Conservation (phyloP, 2,329 filamentous ascomycete species). For the Colletotrichum endophyticum region DNA sequence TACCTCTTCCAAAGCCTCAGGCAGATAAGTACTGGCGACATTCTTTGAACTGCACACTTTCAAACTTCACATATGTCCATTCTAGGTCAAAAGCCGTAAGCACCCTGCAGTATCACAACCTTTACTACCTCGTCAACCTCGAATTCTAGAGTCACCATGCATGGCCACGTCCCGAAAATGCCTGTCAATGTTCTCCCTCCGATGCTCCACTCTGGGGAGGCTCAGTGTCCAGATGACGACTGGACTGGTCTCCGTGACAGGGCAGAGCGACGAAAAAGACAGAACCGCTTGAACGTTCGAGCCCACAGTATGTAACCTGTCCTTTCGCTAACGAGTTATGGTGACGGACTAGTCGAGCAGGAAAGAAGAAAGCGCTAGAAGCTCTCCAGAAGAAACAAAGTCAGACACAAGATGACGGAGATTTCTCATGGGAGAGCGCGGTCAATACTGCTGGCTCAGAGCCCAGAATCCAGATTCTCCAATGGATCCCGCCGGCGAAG, state of each 20-base stretch:
- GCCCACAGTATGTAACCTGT: conserved; percentile 32
- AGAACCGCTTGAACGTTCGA: conserved; percentile 39
- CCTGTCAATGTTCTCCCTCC: background rate
- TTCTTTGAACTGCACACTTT: background rate
- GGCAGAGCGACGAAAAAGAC: conserved; percentile 33
- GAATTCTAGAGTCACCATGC: background rate
- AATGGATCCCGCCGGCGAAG: background rate
- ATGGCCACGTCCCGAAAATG: background rate
- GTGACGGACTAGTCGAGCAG: background rate
- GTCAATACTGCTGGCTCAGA: background rate
- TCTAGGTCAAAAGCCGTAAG: background rate
- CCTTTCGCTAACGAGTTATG: background rate
- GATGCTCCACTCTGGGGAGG: background rate
- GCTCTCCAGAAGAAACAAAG: background rate
- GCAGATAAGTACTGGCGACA: background rate
- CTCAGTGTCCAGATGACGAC: conserved; percentile 29
- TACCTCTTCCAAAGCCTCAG: background rate
- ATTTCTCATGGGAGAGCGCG: background rate
- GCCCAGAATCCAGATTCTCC: background rate
- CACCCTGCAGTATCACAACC: background rate
- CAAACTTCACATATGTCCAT: background rate
- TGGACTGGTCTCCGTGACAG: conserved; percentile 36
- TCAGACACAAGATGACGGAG: background rate
- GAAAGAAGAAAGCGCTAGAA: conserved; percentile 8
- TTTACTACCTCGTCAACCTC: background rate